A percentile compares a stretch with the other conserved stretches of the same genome.
These are phyloP conservation scores for Colletotrichum tanaceti DNA, from an alignment of 2,329 filamentous ascomycete genomes.

Conservation along the genomic window DNA sequence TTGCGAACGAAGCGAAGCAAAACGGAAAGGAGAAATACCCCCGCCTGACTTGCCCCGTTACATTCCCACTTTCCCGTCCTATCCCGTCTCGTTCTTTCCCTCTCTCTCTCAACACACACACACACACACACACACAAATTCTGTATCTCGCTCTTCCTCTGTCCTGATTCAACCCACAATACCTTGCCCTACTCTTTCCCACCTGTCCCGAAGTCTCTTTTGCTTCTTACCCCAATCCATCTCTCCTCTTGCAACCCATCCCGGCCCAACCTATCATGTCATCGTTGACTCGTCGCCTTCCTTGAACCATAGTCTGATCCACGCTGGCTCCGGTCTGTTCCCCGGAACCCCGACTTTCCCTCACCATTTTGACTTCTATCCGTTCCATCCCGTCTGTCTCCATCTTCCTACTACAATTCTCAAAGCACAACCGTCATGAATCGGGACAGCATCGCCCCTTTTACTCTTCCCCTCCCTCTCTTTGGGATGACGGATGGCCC, in stretches of 20 bases:
- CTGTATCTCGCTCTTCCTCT: not conserved
- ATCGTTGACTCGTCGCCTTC: constrained; percentile 10
- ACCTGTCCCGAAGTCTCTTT: constrained; percentile 5
- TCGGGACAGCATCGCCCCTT: constrained; percentile 15
- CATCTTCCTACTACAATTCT: constrained; percentile 16
- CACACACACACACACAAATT: too few relatives aligned
- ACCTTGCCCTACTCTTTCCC: constrained; percentile 9
- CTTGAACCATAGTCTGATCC: constrained; percentile 31
- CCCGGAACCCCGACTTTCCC: constrained; percentile 5
- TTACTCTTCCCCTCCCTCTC: not conserved
- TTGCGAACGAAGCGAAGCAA: constrained; percentile 31
- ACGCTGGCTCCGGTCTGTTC: constrained; percentile 19
- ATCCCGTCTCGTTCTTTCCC: constrained; percentile 12
- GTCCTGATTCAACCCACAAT: not conserved
- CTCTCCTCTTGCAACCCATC: not conserved
- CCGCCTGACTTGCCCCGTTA: constrained; percentile 21
- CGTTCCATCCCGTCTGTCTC: constrained; percentile 6
- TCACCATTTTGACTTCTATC: not conserved
- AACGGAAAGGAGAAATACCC: constrained; percentile 29
- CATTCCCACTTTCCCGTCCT: constrained; percentile 15
- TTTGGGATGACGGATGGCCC: not conserved
- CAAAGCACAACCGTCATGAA: constrained; percentile 25
- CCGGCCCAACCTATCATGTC: constrained; percentile 17
- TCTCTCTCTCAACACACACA: too few relatives aligned
- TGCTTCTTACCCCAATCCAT: constrained; percentile 18